Evolutionary conservation across 2,329 filamentous ascomycete genomes (phyloP), one percentile per base, ranked within the genome.

Genomic region (Pseudopyrenochaeta lycopersici): DNA sequence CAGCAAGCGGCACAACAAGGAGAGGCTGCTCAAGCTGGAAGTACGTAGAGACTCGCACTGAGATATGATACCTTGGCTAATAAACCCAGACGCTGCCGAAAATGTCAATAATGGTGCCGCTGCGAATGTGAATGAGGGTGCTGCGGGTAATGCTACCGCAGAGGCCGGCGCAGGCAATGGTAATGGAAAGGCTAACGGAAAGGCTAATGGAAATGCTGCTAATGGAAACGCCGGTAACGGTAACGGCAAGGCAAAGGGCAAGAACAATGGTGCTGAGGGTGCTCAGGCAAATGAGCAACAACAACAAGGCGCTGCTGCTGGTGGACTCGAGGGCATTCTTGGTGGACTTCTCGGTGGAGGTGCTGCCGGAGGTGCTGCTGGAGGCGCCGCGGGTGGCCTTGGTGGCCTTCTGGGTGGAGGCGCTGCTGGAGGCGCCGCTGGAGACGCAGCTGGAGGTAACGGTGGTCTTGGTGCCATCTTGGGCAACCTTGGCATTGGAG

Each of bases 211-310:
- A 7, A 56, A 63, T 9, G 53, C 46, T 11, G 54, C 4, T 21
- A 56, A 55, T 18, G 52, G 49, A 14, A 56, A 60, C 14, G 60
- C 23, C 9, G 23, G 51, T 9, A 56, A 63, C 10, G 53, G 48
- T 11, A 56, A 58, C 3, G 51, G 32, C 4, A 60, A 42, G 40
- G 15, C 21, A 12, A 42, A 52, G 44, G 14, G 49, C 40, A 23
- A 40, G 30, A 11, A 33, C 21, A 12, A 38, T 17, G 43, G 35
- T 12, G 46, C 42, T 14, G 38, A 48, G n/a, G 38, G 42, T 4
- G 50, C 52, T 15, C 36, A 46, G 17, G 43, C 14, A 27, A 21
- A 20, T 10, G 40, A 44, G 49, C 30, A 40, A 46, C 23, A 30
- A 41, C 39, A 41, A 15, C 14, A 18, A 5, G 54, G 46, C 20